phyloP scores from a whole-genome alignment of 768 basidiomycete genomes.

The Boletus barrowsii region DNA sequence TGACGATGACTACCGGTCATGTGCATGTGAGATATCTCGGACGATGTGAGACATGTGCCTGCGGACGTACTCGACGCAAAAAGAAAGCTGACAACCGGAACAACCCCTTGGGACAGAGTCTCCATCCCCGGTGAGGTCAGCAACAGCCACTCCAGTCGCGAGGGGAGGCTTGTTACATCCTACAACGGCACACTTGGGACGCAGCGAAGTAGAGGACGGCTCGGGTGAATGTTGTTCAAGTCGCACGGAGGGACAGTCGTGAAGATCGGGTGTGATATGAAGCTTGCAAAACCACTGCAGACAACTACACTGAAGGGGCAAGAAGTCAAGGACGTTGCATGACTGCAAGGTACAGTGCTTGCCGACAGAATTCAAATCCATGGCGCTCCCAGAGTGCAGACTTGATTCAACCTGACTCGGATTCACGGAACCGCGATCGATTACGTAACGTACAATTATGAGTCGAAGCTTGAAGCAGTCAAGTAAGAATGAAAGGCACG shows the following conservation, averaged over 20 bases:
- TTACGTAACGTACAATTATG: too few species aligned
- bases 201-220: conserved; percentile 21
- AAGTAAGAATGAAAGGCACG: too few species aligned
- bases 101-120: conserved; percentile 39
- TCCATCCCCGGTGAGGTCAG: not conserved
- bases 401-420: too few species aligned
- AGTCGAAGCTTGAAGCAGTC: too few species aligned
- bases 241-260: conserved; percentile 44
- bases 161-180: conserved; percentile 58
- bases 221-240: not conserved
- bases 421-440: too few species aligned
- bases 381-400: not conserved
- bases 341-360: conserved; percentile 57
- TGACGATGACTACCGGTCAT: conserved; percentile 57
- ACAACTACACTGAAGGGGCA: conserved; percentile 74
- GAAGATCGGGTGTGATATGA: conserved; percentile 60
- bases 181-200: conserved; percentile 47
- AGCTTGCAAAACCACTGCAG: conserved; percentile 55
- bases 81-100: conserved; percentile 49
- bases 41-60: not conserved
- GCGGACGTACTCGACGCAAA: conserved; percentile 58
- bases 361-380: conserved; percentile 55
- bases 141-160: conserved; percentile 34
- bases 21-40: conserved; percentile 10
- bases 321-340: conserved; percentile 68